Evolutionary conservation across 192 early-diverging fungal genomes (phyloP), one percentile per base, ranked within the genome.

Genomic region (Chytriomyces sp.): DNA sequence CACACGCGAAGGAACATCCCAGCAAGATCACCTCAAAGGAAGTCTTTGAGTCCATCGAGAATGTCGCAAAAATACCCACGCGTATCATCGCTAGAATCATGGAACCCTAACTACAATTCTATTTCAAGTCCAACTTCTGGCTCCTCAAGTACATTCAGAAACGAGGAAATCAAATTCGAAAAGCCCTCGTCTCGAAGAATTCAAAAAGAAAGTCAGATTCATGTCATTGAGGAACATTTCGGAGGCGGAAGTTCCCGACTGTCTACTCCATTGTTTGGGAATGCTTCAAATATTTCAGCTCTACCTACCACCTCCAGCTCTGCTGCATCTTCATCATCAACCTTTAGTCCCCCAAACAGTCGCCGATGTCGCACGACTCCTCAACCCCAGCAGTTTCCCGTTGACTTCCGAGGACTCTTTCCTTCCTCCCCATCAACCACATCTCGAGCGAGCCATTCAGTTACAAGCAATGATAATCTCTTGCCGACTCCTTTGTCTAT

Each of bases 41-140:
- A 49, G 22, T 14, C 44, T 26, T 28, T 41, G 19, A 22, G 49
- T 22, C 25, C 14, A 37, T 12, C 7, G 7, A 32, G 10, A 22
- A 22, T 26, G 5, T 6, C 26, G 54, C 54, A 10, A 25, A 7
- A 10, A 56, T 22, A 7, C 6, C 7, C 54, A 26, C 54, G 54
- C 28, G 14, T 56, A 36, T 61, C 59, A 17, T 61, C 59, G 3
- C 36, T 61, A 17, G 30, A 38, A 37, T 17, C 12, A 19, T 61
- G 59, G 59, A 61, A 61, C 36, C 59, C 59, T 7, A 61, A 61
- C 26, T 61, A 22, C 17, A 36, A 61, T 14, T 6, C 7, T 10
- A 26, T 17, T 37, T 26, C 59, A 44, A 44, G 25, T 22, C 8
- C 28, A 44, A 64, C 49, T 38, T 44, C 40, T 25, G 22, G 8